Base-by-base conservation (phyloP, 345 rosid genomes). In the Gossypium australe region DNA sequence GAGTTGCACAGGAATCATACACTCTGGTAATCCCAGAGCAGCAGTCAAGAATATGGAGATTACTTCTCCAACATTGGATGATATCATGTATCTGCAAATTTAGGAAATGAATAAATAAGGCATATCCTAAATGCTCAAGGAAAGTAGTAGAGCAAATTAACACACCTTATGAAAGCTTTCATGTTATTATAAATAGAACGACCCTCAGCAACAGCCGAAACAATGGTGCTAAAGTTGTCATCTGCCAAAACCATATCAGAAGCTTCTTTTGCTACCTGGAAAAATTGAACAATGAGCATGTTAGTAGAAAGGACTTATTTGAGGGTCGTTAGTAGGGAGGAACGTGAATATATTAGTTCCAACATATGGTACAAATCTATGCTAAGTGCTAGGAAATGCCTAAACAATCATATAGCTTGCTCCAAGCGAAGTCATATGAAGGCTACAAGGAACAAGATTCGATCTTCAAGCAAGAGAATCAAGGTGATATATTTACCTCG, bases 201-300 rank as follows among this genome's bases (percentile, higher is more conserved):
- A 69, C 98, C 98, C 84, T 94, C 98, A 3, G 92, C 94, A 55
- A 94, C 85, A 20, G 97, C 98, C 3, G 85, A 82, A 74, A 92
- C 94, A 24, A 94, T 94, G 60, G 92, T 90, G 69, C 89, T 86
- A 78, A 94, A 94, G 74, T 90, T 92, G 81, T 94, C 98, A 82
- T 94, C 97, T 11, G 97, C 97, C 81, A 94, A 80, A 83, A 94
- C 91, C 97, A 94, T 92, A 77, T 94, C 97, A 0, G 97, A 89
- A 75, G 98, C 98, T 84, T 92, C 98, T 85, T 94, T 92, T 14
- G 98, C 97, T 38, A 94, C 98, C 98, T 94, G 86, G 48, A 74
- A 70, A 34, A 17, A 53, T 64, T 38, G 41, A 43, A 51, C 66
- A 58, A 13, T 41, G 18, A 43, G 53, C n/a, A 38, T n/a, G 45